Conservation (phyloP, 2,329 filamentous ascomycete species). For the Aspergillus spinulosporus region DNA sequence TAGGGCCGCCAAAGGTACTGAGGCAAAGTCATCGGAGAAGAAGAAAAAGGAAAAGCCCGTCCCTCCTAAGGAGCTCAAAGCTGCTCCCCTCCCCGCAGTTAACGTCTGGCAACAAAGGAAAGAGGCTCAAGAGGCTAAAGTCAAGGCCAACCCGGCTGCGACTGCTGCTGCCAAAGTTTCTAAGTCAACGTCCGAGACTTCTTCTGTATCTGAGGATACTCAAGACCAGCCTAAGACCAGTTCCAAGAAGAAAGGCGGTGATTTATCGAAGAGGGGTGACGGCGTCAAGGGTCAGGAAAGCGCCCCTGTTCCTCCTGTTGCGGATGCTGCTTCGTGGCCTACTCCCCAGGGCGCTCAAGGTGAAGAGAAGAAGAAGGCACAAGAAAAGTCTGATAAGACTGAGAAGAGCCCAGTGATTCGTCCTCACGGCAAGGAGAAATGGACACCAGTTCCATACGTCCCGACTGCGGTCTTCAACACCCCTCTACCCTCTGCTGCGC, state of each 20-base stretch:
- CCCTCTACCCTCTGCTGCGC: slow-evolving; percentile 58
- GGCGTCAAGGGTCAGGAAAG: slow-evolving; percentile 43
- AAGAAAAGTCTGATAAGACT: slow-evolving; percentile 60
- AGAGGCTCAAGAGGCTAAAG: slow-evolving; percentile 61
- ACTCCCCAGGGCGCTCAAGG: slow-evolving; percentile 78
- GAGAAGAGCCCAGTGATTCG: slow-evolving; percentile 60
- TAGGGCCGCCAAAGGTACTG: slow-evolving; percentile 46
- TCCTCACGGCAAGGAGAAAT: slow-evolving; percentile 71
- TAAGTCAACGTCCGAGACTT: slow-evolving; percentile 28
- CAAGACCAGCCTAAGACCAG: slow-evolving; percentile 42
- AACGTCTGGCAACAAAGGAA: slow-evolving; percentile 86
- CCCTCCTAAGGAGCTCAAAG: slow-evolving; percentile 65
- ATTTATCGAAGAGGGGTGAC: slow-evolving; percentile 37
- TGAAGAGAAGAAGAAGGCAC: slow-evolving; percentile 72
- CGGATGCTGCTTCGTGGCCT: slow-evolving; percentile 81
- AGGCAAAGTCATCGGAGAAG: slow-evolving; percentile 59
- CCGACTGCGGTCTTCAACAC: slow-evolving; percentile 87
- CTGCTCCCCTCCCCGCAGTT: slow-evolving; percentile 77
- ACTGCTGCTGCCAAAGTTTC: slow-evolving; percentile 29
- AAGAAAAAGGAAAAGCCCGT: slow-evolving; percentile 64
- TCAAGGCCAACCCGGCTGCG: slow-evolving; percentile 39
- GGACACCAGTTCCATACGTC: slow-evolving; percentile 79
- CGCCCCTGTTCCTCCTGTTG: slow-evolving; percentile 63
- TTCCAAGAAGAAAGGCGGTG: slow-evolving; percentile 43
- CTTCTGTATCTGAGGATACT: slow-evolving; percentile 37